Conservation (phyloP, 2,329 filamentous ascomycete genomes). For the Zymoseptoria pseudotritici region DNA sequence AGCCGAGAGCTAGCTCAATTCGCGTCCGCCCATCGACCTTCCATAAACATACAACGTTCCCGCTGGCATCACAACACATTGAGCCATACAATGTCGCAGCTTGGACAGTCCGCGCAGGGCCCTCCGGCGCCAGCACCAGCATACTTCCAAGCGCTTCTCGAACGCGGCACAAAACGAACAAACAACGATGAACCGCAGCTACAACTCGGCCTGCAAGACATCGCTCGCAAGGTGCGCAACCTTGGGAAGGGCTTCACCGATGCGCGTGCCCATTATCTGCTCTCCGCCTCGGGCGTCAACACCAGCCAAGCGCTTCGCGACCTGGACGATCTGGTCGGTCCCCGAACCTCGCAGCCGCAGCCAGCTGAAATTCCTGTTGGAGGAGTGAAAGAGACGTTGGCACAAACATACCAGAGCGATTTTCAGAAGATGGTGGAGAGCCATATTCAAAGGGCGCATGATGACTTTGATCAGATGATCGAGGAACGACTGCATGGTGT, state of each 20-base stretch:
- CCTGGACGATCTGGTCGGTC: conserved; percentile 40
- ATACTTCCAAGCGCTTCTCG: conserved; percentile 58
- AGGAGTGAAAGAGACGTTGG: conserved; percentile 27
- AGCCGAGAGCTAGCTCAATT: neutral
- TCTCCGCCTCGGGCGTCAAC: conserved; percentile 88
- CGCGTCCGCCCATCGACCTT: neutral
- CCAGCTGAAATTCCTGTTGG: conserved; percentile 5
- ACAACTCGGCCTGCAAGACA: conserved; percentile 85
- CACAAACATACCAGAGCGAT: conserved; percentile 45
- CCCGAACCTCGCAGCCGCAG: conserved; percentile 8
- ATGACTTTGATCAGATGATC: conserved; percentile 87
- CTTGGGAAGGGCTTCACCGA: conserved; percentile 57
- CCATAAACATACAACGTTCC: neutral
- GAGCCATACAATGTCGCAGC: neutral
- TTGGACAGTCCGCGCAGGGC: conserved; percentile 7
- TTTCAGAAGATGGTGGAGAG: conserved; percentile 48
- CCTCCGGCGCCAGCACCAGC: conserved; percentile 35
- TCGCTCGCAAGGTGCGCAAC: conserved; percentile 66
- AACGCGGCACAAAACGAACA: conserved; percentile 62
- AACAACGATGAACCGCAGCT: conserved; percentile 75
- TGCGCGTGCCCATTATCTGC: conserved; percentile 69
- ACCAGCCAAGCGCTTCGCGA: conserved; percentile 79
- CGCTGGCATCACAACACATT: neutral
- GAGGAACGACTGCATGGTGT: conserved; percentile 82
- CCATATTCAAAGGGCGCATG: conserved; percentile 67